Evolutionary conservation across 441 rosid genomes (phyloP).

Genomic region (Euphorbia celastroides): DNA sequence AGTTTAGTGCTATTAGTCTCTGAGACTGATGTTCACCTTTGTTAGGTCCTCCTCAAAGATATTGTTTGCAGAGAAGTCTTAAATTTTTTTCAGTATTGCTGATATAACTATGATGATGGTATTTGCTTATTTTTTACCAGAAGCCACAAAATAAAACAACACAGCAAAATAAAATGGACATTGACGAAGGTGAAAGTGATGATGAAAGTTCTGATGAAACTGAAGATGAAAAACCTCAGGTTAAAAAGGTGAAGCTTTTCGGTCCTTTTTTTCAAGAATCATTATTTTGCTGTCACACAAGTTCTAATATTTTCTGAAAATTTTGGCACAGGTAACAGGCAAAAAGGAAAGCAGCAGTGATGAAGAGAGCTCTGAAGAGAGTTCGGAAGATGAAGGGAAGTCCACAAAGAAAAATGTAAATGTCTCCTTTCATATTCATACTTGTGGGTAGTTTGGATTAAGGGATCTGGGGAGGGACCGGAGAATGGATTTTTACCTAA

Average conservation of each 20-base stretch:
- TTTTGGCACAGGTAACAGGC: slow-evolving; percentile 25
- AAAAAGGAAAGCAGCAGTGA: slow-evolving; percentile 52
- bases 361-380: slow-evolving; percentile 53
- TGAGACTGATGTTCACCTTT: too few relatives aligned
- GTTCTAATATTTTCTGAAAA: neutral
- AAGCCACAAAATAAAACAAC: slow-evolving; percentile 31
- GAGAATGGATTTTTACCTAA: too few relatives aligned
- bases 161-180: slow-evolving; percentile 29
- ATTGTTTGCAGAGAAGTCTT: neutral
- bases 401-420: slow-evolving; percentile 49
- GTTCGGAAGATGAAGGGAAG: slow-evolving; percentile 41
- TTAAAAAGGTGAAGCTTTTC: slow-evolving; percentile 32
- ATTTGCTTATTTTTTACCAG: neutral
- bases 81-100: neutral
- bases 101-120: neutral
- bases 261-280: neutral
- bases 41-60: too few relatives aligned
- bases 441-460: too few relatives aligned
- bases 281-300: neutral
- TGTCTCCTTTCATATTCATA: too few relatives aligned
- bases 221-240: slow-evolving; percentile 36
- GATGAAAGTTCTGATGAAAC: slow-evolving; percentile 37
- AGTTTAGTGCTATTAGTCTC: too few relatives aligned
- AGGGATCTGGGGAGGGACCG: too few relatives aligned
- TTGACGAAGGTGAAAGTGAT: slow-evolving; percentile 36